phyloP scores from a whole-genome alignment of 345 rosid species.

The Mallotus nudiflorus region DNA sequence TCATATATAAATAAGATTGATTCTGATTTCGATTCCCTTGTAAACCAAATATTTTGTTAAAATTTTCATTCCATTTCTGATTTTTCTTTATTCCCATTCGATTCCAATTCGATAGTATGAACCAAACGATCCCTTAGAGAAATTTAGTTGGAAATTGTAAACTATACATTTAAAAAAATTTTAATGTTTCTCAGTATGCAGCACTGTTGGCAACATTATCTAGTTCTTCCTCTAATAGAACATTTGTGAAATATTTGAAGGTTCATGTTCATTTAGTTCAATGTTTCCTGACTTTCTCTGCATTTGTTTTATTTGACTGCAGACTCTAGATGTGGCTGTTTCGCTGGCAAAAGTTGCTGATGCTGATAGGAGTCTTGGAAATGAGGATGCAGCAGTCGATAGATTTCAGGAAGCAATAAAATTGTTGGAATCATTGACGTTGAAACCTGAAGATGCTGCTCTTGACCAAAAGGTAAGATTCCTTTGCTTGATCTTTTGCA shows the following conservation, averaged over 20 bases:
- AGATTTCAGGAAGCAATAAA: constrained; percentile 84
- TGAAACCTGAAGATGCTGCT: constrained; percentile 64
- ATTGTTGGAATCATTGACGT: constrained; percentile 62
- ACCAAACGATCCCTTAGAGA: too few species aligned
- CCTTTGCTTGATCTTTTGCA: constrained; percentile 7
- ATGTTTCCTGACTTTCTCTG: neutral
- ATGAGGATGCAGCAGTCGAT: constrained; percentile 58
- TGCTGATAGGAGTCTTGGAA: constrained; percentile 68
- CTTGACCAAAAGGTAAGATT: constrained; percentile 75
- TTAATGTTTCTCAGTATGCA: neutral
- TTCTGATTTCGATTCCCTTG: too few species aligned
- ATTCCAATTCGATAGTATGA: too few species aligned
- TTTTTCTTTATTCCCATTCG: too few species aligned
- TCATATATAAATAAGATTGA: too few species aligned
- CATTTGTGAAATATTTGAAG: neutral
- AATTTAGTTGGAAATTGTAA: too few species aligned
- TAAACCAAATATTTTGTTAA: too few species aligned
- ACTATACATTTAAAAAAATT: neutral
- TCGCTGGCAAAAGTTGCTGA: constrained; percentile 97
- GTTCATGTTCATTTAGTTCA: neutral
- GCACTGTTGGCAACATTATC: too few species aligned
- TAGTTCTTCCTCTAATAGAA: neutral
- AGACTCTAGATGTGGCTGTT: constrained; percentile 78
- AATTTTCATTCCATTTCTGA: too few species aligned
- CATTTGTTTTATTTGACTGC: constrained; percentile 5